phyloP scores from a whole-genome alignment of 129 eudicot species.

The Flaveria brownii region DNA sequence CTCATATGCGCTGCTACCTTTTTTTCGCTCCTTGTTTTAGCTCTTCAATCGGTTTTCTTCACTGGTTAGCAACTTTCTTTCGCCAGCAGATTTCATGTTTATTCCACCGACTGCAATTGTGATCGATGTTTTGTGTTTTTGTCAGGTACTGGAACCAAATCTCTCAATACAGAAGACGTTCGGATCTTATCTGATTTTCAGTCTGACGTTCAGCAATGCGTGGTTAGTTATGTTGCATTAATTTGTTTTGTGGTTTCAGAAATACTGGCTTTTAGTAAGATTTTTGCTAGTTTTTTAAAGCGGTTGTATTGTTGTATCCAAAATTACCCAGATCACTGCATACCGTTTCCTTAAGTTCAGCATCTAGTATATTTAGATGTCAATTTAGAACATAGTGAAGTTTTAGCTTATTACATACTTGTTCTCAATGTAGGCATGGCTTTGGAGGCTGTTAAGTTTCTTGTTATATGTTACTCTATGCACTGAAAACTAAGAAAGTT shows the following conservation, averaged over 20 bases:
- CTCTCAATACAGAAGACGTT: slow-evolving; percentile 34
- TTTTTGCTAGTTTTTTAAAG: slow-evolving; percentile 12
- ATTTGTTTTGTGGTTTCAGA: background rate
- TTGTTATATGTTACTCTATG: background rate
- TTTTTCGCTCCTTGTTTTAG: slow-evolving; percentile 63
- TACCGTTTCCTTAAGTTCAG: background rate
- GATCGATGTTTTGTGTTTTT: background rate
- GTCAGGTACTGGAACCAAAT: slow-evolving; percentile 39
- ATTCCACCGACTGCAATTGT: background rate
- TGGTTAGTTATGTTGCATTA: slow-evolving; percentile 46
- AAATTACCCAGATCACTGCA: slow-evolving; percentile 6
- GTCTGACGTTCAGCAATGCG: slow-evolving; percentile 82
- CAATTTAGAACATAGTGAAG: background rate
- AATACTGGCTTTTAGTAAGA: background rate
- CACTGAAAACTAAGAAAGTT: background rate
- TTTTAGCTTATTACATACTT: slow-evolving; percentile 15
- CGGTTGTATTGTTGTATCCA: slow-evolving; percentile 1
- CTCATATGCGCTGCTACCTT: slow-evolving; percentile 66
- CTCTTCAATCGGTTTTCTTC: slow-evolving; percentile 57
- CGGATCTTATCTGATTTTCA: slow-evolving; percentile 73
- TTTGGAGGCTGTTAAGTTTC: background rate
- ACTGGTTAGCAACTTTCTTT: slow-evolving; percentile 36
- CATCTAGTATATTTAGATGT: background rate
- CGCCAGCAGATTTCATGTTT: background rate
- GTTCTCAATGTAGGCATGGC: background rate